Conservation (phyloP, 441 rosid genomes). For the Erodium moschatum region DNA sequence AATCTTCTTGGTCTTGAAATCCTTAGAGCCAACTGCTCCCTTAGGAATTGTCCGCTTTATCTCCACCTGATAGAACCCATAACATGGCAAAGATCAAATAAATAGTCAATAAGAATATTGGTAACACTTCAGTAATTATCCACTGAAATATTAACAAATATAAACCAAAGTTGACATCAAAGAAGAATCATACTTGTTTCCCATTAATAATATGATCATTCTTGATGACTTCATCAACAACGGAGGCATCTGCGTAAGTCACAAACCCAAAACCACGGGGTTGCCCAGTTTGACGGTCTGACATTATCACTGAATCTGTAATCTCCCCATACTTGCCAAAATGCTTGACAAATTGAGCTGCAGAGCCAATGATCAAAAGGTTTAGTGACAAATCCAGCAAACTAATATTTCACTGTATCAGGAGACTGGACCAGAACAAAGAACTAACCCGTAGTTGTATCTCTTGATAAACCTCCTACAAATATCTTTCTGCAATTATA, state of each 20-base stretch:
- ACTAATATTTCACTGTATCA: not conserved
- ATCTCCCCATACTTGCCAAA: slow-evolving; percentile 83
- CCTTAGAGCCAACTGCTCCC: slow-evolving; percentile 61
- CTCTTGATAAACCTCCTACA: slow-evolving; percentile 2
- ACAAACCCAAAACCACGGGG: slow-evolving; percentile 95
- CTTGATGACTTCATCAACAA: slow-evolving; percentile 73
- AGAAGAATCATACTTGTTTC: slow-evolving; percentile 47
- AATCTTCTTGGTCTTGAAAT: slow-evolving; percentile 60
- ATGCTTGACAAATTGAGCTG: slow-evolving; percentile 76
- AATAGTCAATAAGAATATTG: not conserved
- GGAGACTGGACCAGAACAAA: not conserved
- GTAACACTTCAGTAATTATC: not conserved
- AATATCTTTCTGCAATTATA: slow-evolving; percentile 3
- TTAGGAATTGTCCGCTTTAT: slow-evolving; percentile 85
- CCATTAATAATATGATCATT: slow-evolving; percentile 40
- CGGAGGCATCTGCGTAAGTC: slow-evolving; percentile 76
- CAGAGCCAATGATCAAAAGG: slow-evolving; percentile 21
- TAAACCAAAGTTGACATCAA: not conserved
- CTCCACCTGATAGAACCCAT: slow-evolving; percentile 51
- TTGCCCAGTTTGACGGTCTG: slow-evolving; percentile 73
- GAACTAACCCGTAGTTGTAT: not conserved
- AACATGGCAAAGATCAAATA: slow-evolving; percentile 7
- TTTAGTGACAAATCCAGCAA: not conserved
- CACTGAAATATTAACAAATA: not conserved
- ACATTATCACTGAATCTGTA: slow-evolving; percentile 91